Base-by-base conservation (phyloP, 192 early-diverging fungal species). In the Mortierella hygrophila region DNA sequence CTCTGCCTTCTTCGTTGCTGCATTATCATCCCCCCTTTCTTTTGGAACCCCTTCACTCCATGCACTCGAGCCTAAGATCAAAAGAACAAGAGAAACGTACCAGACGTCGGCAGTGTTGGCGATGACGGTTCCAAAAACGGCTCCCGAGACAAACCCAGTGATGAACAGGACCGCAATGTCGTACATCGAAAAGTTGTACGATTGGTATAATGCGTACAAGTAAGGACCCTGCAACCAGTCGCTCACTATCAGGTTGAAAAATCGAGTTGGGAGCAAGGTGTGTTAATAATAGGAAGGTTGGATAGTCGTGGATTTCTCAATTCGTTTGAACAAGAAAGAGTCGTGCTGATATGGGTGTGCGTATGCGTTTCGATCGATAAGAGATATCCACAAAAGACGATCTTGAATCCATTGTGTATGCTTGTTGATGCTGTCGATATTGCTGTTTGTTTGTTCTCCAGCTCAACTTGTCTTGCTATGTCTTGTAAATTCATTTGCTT, bases 131-230 rank as follows among this genome's bases (percentile, higher is more conserved):
- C 95, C 95, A 90, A 94, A 92, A 60, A 96, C 79, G 11, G 94
- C 95, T 49, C 93, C 89, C 15, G 92, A 92, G 41, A 94, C 78
- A 79, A 96, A 96, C 26, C 95, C 95, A 16, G 91, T 92, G 32
- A 96, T 90, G 80, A 94, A 96, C 49, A 96, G 80, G 40, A 93
- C 80, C 11, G 93, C 94, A 77, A 96, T 96, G 5, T 91, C 80
- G 35, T 82, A 81, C 60, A 95, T 88, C 1, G 79, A 69, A 79
- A 92, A 93, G 35, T 89, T 89, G 75, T 95, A 93, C 1, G 78
- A 88, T 60, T 89, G 83, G 76, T 96, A 96, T 60, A 96, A 72
- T 26, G 91, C 90, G 75, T 95, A 96, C 16, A 93, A 74, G 76
- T 95, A 94, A 9, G 95, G 91, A n/a, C 89, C 91, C 72, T 92